A percentile compares a stretch with the other conserved stretches of the same genome.
Conservation (phyloP, 2,329 filamentous ascomycete genomes). For the Fusarium austroafricanum region DNA sequence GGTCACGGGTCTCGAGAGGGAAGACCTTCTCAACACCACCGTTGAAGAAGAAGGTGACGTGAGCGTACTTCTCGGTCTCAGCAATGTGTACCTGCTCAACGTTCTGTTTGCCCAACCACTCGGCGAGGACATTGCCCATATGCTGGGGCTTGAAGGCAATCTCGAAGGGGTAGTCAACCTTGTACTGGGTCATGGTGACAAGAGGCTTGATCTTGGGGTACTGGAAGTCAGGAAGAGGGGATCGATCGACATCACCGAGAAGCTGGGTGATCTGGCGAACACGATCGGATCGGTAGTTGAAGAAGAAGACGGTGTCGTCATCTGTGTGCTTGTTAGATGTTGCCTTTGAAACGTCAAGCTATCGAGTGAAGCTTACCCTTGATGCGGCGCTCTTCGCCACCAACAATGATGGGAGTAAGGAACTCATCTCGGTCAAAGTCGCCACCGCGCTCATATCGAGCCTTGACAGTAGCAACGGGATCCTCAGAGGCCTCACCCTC, state of each 20-base stretch:
- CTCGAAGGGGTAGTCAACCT: constrained; percentile 91
- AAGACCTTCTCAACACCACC: constrained; percentile 98
- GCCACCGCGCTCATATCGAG: constrained; percentile 81
- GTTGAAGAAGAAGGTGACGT: constrained; percentile 99
- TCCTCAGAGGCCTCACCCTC: constrained; percentile 89
- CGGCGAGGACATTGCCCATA: constrained; percentile 98
- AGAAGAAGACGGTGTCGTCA: constrained; percentile 96
- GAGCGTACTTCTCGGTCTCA: constrained; percentile 99
- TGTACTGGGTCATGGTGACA: constrained; percentile 99
- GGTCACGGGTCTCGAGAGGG: constrained; percentile 88
- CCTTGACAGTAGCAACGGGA: constrained; percentile 86
- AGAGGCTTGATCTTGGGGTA: constrained; percentile 88
- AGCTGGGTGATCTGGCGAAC: constrained; percentile 96
- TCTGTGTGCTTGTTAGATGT: constrained; percentile 62
- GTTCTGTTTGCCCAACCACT: constrained; percentile 91
- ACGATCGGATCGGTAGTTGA: constrained; percentile 99
- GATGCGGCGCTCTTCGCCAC: constrained; percentile 85
- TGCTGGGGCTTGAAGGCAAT: constrained; percentile 93
- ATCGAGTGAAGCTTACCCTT: constrained; percentile 69
- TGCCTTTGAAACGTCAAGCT: neutral
- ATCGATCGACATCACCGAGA: constrained; percentile 90
- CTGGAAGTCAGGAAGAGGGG: constrained; percentile 88
- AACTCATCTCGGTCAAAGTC: constrained; percentile 90
- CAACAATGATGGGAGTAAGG: constrained; percentile 95
- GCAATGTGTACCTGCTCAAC: constrained; percentile 96